phyloP scores from a whole-genome alignment of 2,329 filamentous ascomycete genomes.

The Penicillium sp. region DNA sequence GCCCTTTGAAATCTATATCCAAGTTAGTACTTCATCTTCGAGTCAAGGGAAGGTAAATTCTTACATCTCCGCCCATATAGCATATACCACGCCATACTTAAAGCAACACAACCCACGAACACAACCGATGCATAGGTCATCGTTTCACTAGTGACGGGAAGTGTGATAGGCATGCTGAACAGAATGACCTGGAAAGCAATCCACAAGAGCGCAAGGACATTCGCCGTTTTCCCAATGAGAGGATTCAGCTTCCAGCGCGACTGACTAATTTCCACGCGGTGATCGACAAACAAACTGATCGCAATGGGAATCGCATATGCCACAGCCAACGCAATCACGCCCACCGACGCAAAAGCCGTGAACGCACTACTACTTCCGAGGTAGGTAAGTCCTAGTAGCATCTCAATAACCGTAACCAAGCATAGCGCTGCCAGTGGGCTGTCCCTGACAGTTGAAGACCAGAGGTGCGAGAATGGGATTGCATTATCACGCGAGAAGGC shows the following conservation, averaged over 20 bases:
- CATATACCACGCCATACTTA: slow-evolving; percentile 53
- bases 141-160: slow-evolving; percentile 52
- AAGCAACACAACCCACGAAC: slow-evolving; percentile 53
- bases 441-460: slow-evolving; percentile 17
- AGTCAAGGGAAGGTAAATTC: slow-evolving; percentile 13
- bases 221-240: slow-evolving; percentile 45
- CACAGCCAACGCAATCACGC: slow-evolving; percentile 56
- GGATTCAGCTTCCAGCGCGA: slow-evolving; percentile 50
- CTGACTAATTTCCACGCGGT: slow-evolving; percentile 48
- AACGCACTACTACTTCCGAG: slow-evolving; percentile 48
- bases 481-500: slow-evolving; percentile 48
- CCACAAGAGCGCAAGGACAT: slow-evolving; percentile 50
- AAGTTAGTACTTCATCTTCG: neutral
- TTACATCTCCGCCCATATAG: slow-evolving; percentile 52
- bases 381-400: slow-evolving; percentile 52
- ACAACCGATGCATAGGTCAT: slow-evolving; percentile 61
- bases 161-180: slow-evolving; percentile 54
- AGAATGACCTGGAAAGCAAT: slow-evolving; percentile 54
- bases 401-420: slow-evolving; percentile 48
- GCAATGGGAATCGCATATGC: slow-evolving; percentile 57
- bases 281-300: slow-evolving; percentile 37
- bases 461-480: slow-evolving; percentile 42
- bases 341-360: slow-evolving; percentile 53
- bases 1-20: slow-evolving; percentile 32
- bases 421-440: slow-evolving; percentile 23